Base-by-base conservation (phyloP, 1,284 basidiomycete genomes). In the Ustilago cynodontis region DNA sequence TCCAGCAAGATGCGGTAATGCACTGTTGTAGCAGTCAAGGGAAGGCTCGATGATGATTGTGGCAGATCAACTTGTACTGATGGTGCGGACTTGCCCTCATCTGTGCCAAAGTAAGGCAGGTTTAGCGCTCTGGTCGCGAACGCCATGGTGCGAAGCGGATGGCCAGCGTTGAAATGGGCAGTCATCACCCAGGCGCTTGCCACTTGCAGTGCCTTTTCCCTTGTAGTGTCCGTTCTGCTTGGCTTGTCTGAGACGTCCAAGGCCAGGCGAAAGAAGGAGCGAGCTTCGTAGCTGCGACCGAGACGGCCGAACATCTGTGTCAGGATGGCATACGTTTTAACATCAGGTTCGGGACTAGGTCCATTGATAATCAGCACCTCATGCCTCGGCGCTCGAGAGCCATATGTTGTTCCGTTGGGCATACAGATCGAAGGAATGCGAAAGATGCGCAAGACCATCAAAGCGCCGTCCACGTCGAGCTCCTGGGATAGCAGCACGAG, bases 1-100 rank as follows among this genome's bases (percentile, higher is more conserved):
- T 78, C 68, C 20, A 78, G 59, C 55, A 78, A 43, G 16, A 59
- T 56, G 10, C 65, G 68, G 29, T 71, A 78, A 55, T 78, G 76
- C 7, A 33, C 1, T 5, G 60, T 69, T 0, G 65, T 59, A 13
- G 68, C 29, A 0, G 61, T 4, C 14, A 77, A 61, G 31, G 20
- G 18, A 14, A 29, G 24, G 8, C 18, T 16, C 0, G 37, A 3
- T 29, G 22, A 3, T 33, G 35, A 18, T 2, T 41, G 14, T 1
- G 61, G 62, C 1, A 71, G 5, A 4, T 60, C 24, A 24, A 69
- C 65, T 5, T 55, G 39, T 18, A 52, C 35, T 10, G 26, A 14
- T 2, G 71, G 67, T 13, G 54, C 20, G n/a, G 6, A 6, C 37
- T 56, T 64, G 50, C 22, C 24, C 13, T 58, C 45, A 10, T 39